Percentiles rank a stretch among this genome's conserved stretches.
Conservation (phyloP, 371 early-diverging fungal genomes). For the Amoeboaphelidium occidentale region DNA sequence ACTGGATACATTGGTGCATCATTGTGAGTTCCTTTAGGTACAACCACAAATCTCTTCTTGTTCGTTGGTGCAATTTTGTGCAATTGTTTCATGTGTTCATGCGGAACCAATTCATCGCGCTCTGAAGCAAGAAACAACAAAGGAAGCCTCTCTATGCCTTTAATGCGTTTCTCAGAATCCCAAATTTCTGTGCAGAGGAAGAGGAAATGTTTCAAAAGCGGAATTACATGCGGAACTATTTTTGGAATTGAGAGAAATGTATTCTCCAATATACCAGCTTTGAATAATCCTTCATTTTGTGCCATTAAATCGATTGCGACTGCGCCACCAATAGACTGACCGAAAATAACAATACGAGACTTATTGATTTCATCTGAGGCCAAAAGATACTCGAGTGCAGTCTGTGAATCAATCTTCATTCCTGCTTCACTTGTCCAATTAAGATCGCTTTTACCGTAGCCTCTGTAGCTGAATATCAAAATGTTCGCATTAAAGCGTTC, state of each 20-base stretch:
- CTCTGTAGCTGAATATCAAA: constrained; percentile 81
- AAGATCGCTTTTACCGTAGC: constrained; percentile 75
- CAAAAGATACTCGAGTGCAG: constrained; percentile 52
- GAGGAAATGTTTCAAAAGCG: constrained; percentile 33
- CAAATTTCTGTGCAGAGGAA: constrained; percentile 72
- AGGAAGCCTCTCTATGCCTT: constrained; percentile 35
- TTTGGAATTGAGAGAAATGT: constrained; percentile 77
- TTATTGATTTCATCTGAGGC: constrained; percentile 37
- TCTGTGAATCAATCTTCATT: constrained; percentile 57
- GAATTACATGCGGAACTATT: constrained; percentile 61
- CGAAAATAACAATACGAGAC: constrained; percentile 58
- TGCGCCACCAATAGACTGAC: constrained; percentile 93
- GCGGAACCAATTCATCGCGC: constrained; percentile 69
- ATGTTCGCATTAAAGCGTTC: constrained; percentile 43
- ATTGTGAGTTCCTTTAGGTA: constrained; percentile 62
- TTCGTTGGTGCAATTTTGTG: constrained; percentile 13
- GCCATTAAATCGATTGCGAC: constrained; percentile 63
- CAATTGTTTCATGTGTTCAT: constrained; percentile 52
- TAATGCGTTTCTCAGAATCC: constrained; percentile 48
- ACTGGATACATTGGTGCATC: constrained; percentile 67
- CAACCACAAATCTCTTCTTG: constrained; percentile 12
- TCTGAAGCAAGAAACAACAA: constrained; percentile 58
- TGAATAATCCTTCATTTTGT: constrained; percentile 40
- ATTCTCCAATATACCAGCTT: constrained; percentile 75
- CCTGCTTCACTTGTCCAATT: constrained; percentile 67